Base-by-base conservation (phyloP, 345 rosid genomes). In the Cardiospermum halicacabum region DNA sequence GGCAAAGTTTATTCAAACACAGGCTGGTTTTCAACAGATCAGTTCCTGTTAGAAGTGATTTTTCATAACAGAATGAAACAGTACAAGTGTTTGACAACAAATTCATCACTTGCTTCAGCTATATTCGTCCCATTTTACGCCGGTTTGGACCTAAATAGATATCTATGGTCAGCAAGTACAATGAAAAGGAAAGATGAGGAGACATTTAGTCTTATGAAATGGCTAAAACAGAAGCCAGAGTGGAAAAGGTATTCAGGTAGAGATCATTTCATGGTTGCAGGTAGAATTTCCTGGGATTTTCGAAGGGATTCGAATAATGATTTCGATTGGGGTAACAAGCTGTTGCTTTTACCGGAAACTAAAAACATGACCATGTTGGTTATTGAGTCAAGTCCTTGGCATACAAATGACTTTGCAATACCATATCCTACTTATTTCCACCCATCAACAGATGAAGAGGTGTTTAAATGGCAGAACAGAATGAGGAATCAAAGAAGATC, bases 241-340 rank as follows among this genome's bases (percentile, higher is more conserved):
- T 89, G 96, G 98, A 79, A 77, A 56, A 80, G 54, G 59, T 72
- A 87, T 85, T 65, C 72, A 47, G 96, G 88, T 0, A 63, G 87
- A 66, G 96, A 92, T 63, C 96, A 92, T 84, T 89, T 92, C 72
- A 32, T 89, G 80, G 90, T 92, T 2, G 92, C 95, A 28, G 96
- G 96, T 59, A 82, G 96, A 3, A 80, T 88, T 45, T 81, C 86
- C 16, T 89, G 92, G 96, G 95, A 92, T 76, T 89, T 92, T 77
- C 71, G 90, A 85, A 82, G 96, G 62, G 76, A 76, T 15, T 78
- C 78, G 0, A 74, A 70, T 30, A 61, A 69, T 11, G 77, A 69
- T 49, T 70, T 79, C 1, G 84, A 83, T 24, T 87, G 96, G 98
- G 96, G 95, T 0, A 87, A 84, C 58, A 82, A 81, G 81, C 81